Conservation (phyloP, 805 yeast species). For the Wickerhamomyces silvicola region DNA sequence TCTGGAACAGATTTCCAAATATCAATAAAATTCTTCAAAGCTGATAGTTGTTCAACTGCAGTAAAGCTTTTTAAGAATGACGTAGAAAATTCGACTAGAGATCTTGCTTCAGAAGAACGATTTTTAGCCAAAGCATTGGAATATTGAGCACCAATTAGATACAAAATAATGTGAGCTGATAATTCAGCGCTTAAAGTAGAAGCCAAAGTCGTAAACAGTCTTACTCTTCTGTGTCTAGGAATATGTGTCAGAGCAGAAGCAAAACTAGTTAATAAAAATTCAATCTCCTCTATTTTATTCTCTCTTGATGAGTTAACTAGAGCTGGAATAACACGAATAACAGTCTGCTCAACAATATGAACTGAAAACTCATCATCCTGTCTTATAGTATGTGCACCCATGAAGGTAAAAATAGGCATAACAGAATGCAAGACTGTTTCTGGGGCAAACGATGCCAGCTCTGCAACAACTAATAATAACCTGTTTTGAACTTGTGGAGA, state of each 20-base stretch:
- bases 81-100: slow-evolving; percentile 64
- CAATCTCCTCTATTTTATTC: slow-evolving; percentile 57
- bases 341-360: slow-evolving; percentile 88
- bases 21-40: slow-evolving; percentile 43
- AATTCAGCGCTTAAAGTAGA: slow-evolving; percentile 62
- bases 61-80: slow-evolving; percentile 63
- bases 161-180: slow-evolving; percentile 66
- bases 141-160: slow-evolving; percentile 77
- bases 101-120: slow-evolving; percentile 59
- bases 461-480: slow-evolving; percentile 75
- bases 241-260: slow-evolving; percentile 94
- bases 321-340: slow-evolving; percentile 86
- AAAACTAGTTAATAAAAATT: slow-evolving; percentile 79
- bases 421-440: slow-evolving; percentile 90
- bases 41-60: slow-evolving; percentile 59
- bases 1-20: slow-evolving; percentile 44
- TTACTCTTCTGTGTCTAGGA: slow-evolving; percentile 93
- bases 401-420: slow-evolving; percentile 98
- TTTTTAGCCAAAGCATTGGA: slow-evolving; percentile 46
- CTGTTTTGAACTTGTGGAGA: slow-evolving; percentile 96
- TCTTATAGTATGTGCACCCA: slow-evolving; percentile 96
- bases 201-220: slow-evolving; percentile 71
- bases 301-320: slow-evolving; percentile 44
- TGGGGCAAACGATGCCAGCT: slow-evolving; percentile 82
- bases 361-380: slow-evolving; percentile 96